Percentiles rank a stretch among this genome's conserved stretches.
phyloP scores from a whole-genome alignment of 345 rosid species.

The Populus alba region DNA sequence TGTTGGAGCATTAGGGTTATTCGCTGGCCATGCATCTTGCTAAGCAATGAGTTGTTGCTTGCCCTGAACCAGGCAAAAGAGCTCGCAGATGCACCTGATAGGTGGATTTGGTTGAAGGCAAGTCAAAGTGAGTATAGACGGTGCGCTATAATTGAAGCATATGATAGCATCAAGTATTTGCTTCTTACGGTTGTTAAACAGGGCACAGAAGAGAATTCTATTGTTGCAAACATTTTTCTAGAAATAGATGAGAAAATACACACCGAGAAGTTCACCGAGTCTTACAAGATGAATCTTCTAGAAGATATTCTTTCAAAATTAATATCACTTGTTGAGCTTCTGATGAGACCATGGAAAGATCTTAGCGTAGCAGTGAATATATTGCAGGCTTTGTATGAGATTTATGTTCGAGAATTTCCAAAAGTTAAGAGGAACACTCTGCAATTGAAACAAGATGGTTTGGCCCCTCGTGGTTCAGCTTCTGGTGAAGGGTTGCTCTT shows the following conservation, averaged over 20 bases:
- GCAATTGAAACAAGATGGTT: conserved; percentile 55
- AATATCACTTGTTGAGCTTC: conserved; percentile 58
- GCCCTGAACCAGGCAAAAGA: conserved; percentile 79
- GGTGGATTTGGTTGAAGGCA: conserved; percentile 77
- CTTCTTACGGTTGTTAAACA: conserved; percentile 46
- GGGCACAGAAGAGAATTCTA: conserved; percentile 60
- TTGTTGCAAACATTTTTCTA: conserved; percentile 44
- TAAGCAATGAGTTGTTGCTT: conserved; percentile 82
- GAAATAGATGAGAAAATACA: conserved; percentile 54
- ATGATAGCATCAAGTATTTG: conserved; percentile 72
- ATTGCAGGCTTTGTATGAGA: conserved; percentile 80
- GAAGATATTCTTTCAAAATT: conserved; percentile 59
- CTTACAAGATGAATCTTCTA: conserved; percentile 45
- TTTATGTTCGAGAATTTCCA: conserved; percentile 63
- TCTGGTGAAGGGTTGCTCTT: conserved; percentile 62
- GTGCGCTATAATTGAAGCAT: conserved; percentile 88
- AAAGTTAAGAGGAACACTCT: conserved; percentile 23
- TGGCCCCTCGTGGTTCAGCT: conserved; percentile 45
- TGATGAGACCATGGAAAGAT: conserved; percentile 54
- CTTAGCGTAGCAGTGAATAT: conserved; percentile 53
- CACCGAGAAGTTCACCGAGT: conserved; percentile 40
- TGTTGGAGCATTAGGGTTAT: conserved; percentile 78
- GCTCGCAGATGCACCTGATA: conserved; percentile 66
- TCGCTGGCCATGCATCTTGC: conserved; percentile 88
- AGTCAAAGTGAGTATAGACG: conserved; percentile 76